A percentile compares a stretch with the other conserved stretches of the same genome.
phyloP scores from a whole-genome alignment of 2,329 filamentous ascomycete genomes.

The Biscogniauxia sp. region DNA sequence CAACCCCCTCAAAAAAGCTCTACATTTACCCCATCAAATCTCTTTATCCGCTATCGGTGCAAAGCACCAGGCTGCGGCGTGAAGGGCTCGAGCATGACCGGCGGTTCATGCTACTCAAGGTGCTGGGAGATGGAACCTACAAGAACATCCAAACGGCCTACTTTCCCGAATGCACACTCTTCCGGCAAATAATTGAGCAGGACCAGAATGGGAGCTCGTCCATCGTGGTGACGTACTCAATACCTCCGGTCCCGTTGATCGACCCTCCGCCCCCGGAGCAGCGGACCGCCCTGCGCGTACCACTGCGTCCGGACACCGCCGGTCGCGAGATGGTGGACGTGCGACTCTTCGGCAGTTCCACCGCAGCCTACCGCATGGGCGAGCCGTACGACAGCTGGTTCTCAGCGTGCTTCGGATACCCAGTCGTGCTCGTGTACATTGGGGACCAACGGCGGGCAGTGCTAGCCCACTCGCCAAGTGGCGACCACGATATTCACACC shows the following conservation, averaged over 20 bases:
- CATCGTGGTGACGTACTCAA: conserved; percentile 44
- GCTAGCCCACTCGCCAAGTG: conserved; percentile 54
- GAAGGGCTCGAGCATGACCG: conserved; percentile 66
- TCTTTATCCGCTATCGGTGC: conserved; percentile 59
- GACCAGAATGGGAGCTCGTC: conserved; percentile 14
- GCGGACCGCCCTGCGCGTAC: conserved; percentile 47
- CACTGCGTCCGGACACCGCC: conserved; percentile 51
- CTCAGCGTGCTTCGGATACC: conserved; percentile 61
- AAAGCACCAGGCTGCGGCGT: conserved; percentile 52
- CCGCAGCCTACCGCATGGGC: conserved; percentile 63
- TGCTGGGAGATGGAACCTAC: conserved; percentile 34
- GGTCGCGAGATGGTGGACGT: conserved; percentile 49
- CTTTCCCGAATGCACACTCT: conserved; percentile 61
- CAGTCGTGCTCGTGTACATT: conserved; percentile 61
- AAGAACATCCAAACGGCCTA: conserved; percentile 53
- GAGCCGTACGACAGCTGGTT: conserved; percentile 63
- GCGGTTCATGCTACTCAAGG: conserved; percentile 66
- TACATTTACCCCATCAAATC: conserved; percentile 75
- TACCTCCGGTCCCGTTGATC: conserved; percentile 37
- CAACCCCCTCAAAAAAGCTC: conserved; percentile 42
- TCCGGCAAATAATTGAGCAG: conserved; percentile 53
- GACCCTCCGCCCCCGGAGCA: conserved; percentile 38
- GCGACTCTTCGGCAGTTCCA: conserved; percentile 57
- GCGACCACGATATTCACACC: conserved; percentile 25
- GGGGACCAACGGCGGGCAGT: conserved; percentile 59